These are phyloP conservation scores for Rhizophora apiculata DNA, from an alignment of 345 rosid species.

Conservation along the genomic window DNA sequence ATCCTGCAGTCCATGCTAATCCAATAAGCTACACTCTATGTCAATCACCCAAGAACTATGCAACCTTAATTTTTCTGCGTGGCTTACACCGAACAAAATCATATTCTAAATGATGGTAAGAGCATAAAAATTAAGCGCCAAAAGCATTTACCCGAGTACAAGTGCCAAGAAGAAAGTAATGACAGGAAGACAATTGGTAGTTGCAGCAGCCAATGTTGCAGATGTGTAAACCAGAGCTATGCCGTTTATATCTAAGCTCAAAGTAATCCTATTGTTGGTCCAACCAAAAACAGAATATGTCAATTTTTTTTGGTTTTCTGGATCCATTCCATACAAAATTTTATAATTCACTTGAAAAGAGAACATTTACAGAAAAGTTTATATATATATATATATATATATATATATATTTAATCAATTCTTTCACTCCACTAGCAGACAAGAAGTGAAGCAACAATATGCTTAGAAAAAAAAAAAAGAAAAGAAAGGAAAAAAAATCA, in stretches of 20 bases:
- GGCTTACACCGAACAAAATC: too few species aligned
- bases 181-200: slow-evolving; percentile 77
- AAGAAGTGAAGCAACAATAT: background rate
- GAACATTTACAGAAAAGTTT: too few species aligned
- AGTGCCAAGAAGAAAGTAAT: slow-evolving; percentile 89
- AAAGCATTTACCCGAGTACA: slow-evolving; percentile 47
- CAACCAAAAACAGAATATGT: background rate
- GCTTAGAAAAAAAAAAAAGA: too few species aligned
- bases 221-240: slow-evolving; percentile 69
- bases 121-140: background rate
- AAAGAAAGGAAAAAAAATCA: background rate
- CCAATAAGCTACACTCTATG: background rate
- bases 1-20: slow-evolving; percentile 35
- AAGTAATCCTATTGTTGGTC: slow-evolving; percentile 46
- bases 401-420: background rate
- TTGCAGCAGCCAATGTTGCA: slow-evolving; percentile 83
- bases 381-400: background rate
- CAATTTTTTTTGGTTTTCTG: too few species aligned
- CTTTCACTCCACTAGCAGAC: too few species aligned
- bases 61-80: too few species aligned
- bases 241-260: slow-evolving; percentile 61
- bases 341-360: too few species aligned
- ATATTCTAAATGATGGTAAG: too few species aligned
- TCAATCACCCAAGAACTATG: too few species aligned
- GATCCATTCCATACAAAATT: too few species aligned